Percentiles rank a stretch among this genome's conserved stretches.
phyloP scores from a whole-genome alignment of 176 grass and related monocot species.

The Oryza officinalis region DNA sequence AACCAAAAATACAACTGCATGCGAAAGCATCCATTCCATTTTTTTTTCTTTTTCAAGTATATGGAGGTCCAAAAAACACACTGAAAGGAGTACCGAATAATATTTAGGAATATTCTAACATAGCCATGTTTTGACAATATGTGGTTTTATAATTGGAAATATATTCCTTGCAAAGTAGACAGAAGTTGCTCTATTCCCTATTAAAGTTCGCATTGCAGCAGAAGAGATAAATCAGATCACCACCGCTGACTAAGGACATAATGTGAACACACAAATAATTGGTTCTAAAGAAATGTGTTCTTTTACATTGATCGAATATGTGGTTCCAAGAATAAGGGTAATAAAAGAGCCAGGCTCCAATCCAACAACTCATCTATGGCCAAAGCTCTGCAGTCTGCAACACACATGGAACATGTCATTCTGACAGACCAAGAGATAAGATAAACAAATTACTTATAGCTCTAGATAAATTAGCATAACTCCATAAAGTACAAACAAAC shows the following conservation, averaged over 20 bases:
- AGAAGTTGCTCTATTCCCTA: not conserved
- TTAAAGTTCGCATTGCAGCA: constrained; percentile 11
- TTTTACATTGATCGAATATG: constrained; percentile 93
- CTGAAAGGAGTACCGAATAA: not conserved
- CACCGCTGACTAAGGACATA: not conserved
- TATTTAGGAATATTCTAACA: not conserved
- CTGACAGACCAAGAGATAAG: constrained; percentile 13
- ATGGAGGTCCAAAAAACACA: not conserved
- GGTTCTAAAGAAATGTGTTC: not conserved
- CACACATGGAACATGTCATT: constrained; percentile 29
- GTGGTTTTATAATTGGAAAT: too few relatives aligned
- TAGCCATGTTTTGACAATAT: not conserved
- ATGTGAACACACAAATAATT: not conserved
- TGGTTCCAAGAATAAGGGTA: constrained; percentile 89
- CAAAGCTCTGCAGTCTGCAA: constrained; percentile 97
- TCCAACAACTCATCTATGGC: constrained; percentile 62
- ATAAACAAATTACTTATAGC: not conserved
- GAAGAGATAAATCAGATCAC: not conserved
- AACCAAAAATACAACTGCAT: too few relatives aligned
- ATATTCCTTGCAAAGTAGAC: not conserved
- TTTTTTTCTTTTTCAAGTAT: not conserved
- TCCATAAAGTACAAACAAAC: not conserved
- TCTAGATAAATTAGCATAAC: not conserved
- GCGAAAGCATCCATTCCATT: not conserved
- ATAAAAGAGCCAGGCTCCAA: constrained; percentile 81